Evolutionary conservation across 495 filamentous ascomycete genomes (phyloP), one percentile per base, ranked within the genome.

Genomic region (Lichenothelia convexa): DNA sequence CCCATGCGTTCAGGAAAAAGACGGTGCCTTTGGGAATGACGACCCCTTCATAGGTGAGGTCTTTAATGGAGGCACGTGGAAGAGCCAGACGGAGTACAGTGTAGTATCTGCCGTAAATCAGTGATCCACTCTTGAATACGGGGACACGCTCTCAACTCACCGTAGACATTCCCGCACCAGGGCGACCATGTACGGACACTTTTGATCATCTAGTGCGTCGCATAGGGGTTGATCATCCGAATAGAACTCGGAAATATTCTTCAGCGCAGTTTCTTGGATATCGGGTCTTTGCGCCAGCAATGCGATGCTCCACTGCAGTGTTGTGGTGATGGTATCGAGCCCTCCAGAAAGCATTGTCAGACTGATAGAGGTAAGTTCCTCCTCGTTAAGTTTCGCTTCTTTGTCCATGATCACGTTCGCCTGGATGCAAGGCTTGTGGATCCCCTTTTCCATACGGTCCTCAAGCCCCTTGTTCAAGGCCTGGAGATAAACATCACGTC

Each of bases 1-100:
- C 69, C 71, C 70, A 76, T 0, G 68, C 64, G 47, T 79, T 77
- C 39, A 79, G 51, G 48, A 74, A 75, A 29, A 74, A 62, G 0
- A 71, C 67, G 4, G 67, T 74, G 15, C 67, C 66, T 21, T 64
- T 62, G 0, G 72, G 73, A 13, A 77, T 73, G 9, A 59, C 33
- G 21, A 58, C 53, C 3, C 62, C 70, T 9, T 73, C 44, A 40
- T 73, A 77, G 0, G 58, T 60, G 8, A 77, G 60, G 33, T 77
- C 72, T 35, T 62, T 66, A 40, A 74, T 67, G 0, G 69, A 68
- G 2, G 60, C 70, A 18, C 72, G 60, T 9, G 73, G 73, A 0
- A 79, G 57, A 9, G 64, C 66, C n/a, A 79, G 52, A 7, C 69
- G 64, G 34, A 77, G 59, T 1, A 77, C 72, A 5, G 61, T 67